Percentiles rank a stretch among this genome's conserved stretches.
Evolutionary conservation across 805 yeast species (phyloP).

Genomic region (Tetrapisispora iriomotensis): DNA sequence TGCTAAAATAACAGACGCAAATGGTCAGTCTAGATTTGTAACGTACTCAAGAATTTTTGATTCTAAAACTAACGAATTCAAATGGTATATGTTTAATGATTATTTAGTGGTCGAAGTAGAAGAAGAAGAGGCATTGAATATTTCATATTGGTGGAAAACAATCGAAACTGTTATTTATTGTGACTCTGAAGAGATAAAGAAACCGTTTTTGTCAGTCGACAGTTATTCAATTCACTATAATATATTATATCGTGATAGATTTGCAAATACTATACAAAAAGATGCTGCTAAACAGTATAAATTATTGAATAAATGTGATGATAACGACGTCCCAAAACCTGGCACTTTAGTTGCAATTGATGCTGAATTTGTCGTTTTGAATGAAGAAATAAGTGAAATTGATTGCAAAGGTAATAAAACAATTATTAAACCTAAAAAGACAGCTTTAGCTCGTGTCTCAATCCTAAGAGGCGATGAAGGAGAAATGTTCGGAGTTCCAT

Average conservation of each 20-base stretch:
- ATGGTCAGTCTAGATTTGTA: conserved; percentile 47
- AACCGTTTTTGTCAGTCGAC: conserved; percentile 36
- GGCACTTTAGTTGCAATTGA: conserved; percentile 86
- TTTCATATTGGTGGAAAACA: conserved; percentile 70
- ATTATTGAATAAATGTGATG: conserved; percentile 55
- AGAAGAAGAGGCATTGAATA: conserved; percentile 67
- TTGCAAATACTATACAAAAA: conserved; percentile 57
- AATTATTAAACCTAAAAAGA: conserved; percentile 61
- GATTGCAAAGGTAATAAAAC: conserved; percentile 60
- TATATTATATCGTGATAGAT: conserved; percentile 64
- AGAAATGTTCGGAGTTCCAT: conserved; percentile 57
- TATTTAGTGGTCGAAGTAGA: conserved; percentile 71
- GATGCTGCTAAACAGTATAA: conserved; percentile 53
- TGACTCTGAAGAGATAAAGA: conserved; percentile 33
- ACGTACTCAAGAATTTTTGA: conserved; percentile 44
- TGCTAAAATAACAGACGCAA: conserved; percentile 51
- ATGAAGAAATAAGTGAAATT: conserved; percentile 71
- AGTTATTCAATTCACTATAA: conserved; percentile 51
- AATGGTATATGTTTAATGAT: conserved; percentile 86
- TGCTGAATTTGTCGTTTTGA: conserved; percentile 86
- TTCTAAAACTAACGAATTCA: conserved; percentile 16
- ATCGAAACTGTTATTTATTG: conserved; percentile 68
- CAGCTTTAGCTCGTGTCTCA: conserved; percentile 81
- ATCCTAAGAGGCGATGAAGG: conserved; percentile 69
- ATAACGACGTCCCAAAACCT: conserved; percentile 61